phyloP scores from a whole-genome alignment of 2,329 filamentous ascomycete species.

The Phialophora tarda region DNA sequence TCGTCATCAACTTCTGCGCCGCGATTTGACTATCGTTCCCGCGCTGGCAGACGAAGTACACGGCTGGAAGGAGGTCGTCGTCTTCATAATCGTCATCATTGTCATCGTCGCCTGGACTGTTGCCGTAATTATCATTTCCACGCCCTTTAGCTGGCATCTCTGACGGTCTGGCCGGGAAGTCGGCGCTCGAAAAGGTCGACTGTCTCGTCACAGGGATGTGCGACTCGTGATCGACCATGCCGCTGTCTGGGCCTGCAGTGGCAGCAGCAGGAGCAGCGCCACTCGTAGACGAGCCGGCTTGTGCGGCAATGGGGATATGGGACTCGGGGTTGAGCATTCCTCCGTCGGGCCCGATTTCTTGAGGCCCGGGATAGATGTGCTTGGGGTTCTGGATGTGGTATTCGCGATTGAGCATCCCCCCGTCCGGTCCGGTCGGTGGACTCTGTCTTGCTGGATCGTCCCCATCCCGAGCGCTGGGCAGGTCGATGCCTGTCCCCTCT shows the following conservation, averaged over 20 bases:
- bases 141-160: too few species aligned
- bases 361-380: neutral
- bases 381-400: neutral
- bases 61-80: slow-evolving; percentile 17
- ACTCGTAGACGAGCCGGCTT: neutral
- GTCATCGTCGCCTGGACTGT: neutral
- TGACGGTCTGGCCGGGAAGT: neutral
- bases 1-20: slow-evolving; percentile 48
- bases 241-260: slow-evolving; percentile 1
- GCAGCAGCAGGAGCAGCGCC: too few species aligned
- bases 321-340: neutral
- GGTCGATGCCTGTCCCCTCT: neutral
- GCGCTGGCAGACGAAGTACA: slow-evolving; percentile 55
- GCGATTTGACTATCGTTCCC: slow-evolving; percentile 57
- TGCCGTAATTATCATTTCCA: neutral
- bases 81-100: neutral
- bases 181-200: neutral
- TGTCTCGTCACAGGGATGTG: neutral
- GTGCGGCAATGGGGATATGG: neutral
- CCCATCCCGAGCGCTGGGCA: neutral
- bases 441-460: neutral
- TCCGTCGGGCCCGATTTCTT: neutral
- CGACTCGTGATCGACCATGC: slow-evolving; percentile 27
- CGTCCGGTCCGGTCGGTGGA: neutral
- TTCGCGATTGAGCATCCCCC: neutral